Conservation (phyloP, 1,284 basidiomycete genomes). For the Tetrapyrgos nigripes region DNA sequence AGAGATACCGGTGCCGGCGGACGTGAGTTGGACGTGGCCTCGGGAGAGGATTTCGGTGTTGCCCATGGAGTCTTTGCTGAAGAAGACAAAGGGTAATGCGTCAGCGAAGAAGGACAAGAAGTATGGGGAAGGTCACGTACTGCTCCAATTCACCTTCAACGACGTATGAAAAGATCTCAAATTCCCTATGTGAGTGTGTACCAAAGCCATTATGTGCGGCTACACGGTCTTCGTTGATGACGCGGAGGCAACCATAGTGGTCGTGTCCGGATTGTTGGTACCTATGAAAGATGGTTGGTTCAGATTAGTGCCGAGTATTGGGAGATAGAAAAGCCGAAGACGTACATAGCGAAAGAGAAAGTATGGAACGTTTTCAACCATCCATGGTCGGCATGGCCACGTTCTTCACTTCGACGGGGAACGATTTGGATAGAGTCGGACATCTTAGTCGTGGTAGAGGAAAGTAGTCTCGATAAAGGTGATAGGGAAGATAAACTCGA, state of each 20-base stretch:
- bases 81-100: too few relatives aligned
- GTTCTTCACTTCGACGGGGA: constrained; percentile 40
- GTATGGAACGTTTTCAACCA: constrained; percentile 95
- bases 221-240: constrained; percentile 93
- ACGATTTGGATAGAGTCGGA: constrained; percentile 11
- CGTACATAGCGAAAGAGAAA: constrained; percentile 81
- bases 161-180: constrained; percentile 93
- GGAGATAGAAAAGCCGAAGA: too few relatives aligned
- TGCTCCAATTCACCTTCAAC: constrained; percentile 82
- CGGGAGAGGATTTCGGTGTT: too few relatives aligned
- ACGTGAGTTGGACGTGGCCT: too few relatives aligned
- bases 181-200: constrained; percentile 83
- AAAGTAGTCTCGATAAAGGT: too few relatives aligned
- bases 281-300: too few relatives aligned
- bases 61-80: too few relatives aligned
- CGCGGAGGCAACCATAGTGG: constrained; percentile 68
- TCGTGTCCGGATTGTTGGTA: constrained; percentile 69
- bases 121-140: constrained; percentile 50
- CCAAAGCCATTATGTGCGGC: constrained; percentile 83
- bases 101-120: too few relatives aligned
- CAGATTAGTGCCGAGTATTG: too few relatives aligned
- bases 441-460: constrained; percentile 6
- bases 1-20: too few relatives aligned
- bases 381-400: constrained; percentile 84
- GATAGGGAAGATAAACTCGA: too few relatives aligned